Base-by-base conservation (phyloP, 2,329 filamentous ascomycete species). In the Trichoderma koningii region DNA sequence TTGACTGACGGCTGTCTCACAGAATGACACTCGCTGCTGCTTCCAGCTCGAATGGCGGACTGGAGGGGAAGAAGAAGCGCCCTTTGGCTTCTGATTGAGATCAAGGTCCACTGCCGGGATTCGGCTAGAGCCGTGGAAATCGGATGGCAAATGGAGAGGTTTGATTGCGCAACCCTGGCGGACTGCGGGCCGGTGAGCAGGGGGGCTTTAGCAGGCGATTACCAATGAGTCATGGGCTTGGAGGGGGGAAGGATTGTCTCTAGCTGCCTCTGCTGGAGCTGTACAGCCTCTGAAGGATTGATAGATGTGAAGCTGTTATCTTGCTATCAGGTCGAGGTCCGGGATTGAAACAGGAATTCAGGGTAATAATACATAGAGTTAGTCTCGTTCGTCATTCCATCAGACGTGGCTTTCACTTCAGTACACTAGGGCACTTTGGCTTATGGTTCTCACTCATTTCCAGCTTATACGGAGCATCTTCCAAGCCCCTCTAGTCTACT, bases 81-180 rank as follows among this genome's bases (percentile, higher is more conserved):
- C 34, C 14, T 47, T 19, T 34, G 38, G 14, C 34, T n/a, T 53
- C 38, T 30, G 30, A 38, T 12, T 51, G n/a, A 7, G n/a, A 17
- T 21, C 34, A 14, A 52, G n/a, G 10, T 53, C 23, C 26, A 45
- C 34, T 38, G 12, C 12, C 34, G 34, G 12, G 5, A 14, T 38
- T 38, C 34, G 34, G 59, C 30, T 19, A 48, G 44, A 41, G 26
- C 47, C n/a, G 19, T 19, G 9, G 59, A 52, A 26, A 41, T 45
- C 44, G 38, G 21, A 38, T 30, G 50, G 50, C 59, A 50, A 63
- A 63, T 63, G n/a, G 41, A 63, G 50, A 19, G 41, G 6, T 26
- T 10, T 53, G 59, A 63, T 63, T 63, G 50, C 59, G 59, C 56
- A 50, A 34, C 21, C 41, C 21, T 34, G 56, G 47, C 19, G 34